Evolutionary conservation across 2,329 filamentous ascomycete genomes (phyloP), one percentile per base, ranked within the genome.

Genomic region (Nannizzia gypsea): DNA sequence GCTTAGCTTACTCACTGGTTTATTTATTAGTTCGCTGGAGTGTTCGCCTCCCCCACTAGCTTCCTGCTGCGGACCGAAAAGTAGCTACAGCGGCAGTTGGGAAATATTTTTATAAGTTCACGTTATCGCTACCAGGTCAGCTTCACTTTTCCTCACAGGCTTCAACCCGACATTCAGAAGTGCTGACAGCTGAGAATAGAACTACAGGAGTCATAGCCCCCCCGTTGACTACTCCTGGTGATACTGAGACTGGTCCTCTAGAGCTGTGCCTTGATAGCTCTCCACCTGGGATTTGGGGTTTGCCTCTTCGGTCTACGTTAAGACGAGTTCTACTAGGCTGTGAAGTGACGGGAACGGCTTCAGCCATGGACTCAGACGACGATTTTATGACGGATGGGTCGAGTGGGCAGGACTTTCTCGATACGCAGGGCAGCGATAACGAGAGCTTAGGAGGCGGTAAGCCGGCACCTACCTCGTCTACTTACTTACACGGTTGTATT

Each of bases 291-390:
- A 36, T 11, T n/a, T n/a, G n/a, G n/a, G n/a, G 31, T 13, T 36
- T 36, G 31, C 31, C 31, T 11, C 31, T 36, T 15, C n/a, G 6
- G 15, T 54, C 50, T 4, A 1, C 17, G n/a, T 50, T 20, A 50
- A 26, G 44, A 26, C 15, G 50, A 31, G 9, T 9, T 22, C 13
- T n/a, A 15, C 11, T 31, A 17, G 15, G 50, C 4, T 15, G 22
- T 54, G 54, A 42, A 38, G 44, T 13, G 44, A 59, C 20, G 24
- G 56, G n/a, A 24, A 70, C 71, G 57, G 77, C 77, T 22, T 65
- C 76, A 38, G 82, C 78, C 64, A 96, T 96, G 91, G 90, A 96
- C 77, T 96, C 91, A 6, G 92, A 97, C 68, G 90, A 96, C 69
- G 92, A 96, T 62, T 91, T 91, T 73, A 87, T 93, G 82, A 95